Evolutionary conservation across 441 rosid species (phyloP).

Genomic region (Raphanus hybrid): DNA sequence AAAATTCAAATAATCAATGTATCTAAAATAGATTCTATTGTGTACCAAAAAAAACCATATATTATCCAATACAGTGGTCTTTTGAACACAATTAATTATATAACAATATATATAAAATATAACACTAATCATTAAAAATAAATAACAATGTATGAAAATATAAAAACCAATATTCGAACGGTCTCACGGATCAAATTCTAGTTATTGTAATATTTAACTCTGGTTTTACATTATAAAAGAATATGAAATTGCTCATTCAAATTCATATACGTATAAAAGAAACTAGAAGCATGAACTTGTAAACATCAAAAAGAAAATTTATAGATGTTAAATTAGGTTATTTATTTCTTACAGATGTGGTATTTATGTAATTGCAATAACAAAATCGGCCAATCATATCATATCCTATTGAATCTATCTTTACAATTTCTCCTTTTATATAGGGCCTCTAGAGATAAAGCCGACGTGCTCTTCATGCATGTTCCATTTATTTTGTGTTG

Average conservation of each 20-base stretch:
- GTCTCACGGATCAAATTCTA: no score
- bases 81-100: no score
- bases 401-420: constrained; percentile 34
- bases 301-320: background rate
- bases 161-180: no score
- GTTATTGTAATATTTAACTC: background rate
- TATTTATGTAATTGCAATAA: constrained; percentile 31
- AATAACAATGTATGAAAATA: no score
- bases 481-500: constrained; percentile 2
- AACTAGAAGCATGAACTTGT: background rate
- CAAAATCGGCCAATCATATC: constrained; percentile 28
- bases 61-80: no score
- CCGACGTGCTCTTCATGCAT: constrained; percentile 45
- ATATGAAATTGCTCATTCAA: background rate
- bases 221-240: background rate
- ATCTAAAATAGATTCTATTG: no score
- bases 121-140: no score
- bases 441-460: constrained; percentile 38
- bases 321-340: background rate
- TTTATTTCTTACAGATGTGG: background rate
- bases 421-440: constrained; percentile 25
- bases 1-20: no score
- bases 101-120: no score
- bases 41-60: no score
- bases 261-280: background rate